Conservation (phyloP, 2,329 filamentous ascomycete species). For the Dothiorella sarmentorum region DNA sequence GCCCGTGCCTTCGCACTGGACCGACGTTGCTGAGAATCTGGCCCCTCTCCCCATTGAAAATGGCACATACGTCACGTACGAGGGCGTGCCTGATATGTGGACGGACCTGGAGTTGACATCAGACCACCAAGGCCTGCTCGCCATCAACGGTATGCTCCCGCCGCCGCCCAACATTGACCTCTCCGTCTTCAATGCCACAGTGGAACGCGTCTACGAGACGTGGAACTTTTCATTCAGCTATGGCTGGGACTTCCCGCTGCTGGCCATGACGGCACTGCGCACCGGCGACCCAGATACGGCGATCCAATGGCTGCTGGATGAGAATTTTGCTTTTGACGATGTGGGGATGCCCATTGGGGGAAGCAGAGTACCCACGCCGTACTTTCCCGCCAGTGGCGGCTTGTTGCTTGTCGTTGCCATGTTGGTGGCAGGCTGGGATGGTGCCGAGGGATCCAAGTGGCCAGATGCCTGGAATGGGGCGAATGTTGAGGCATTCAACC, state of each 20-base stretch:
- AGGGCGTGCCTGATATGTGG: constrained; percentile 44
- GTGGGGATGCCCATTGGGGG: constrained; percentile 55
- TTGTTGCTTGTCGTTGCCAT: constrained; percentile 54
- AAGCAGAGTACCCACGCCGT: constrained; percentile 54
- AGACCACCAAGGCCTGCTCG: constrained; percentile 33
- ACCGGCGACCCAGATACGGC: constrained; percentile 28
- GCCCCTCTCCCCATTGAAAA: constrained; percentile 52
- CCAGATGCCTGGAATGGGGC: constrained; percentile 48
- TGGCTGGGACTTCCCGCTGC: constrained; percentile 35
- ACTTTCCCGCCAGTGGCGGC: constrained; percentile 52
- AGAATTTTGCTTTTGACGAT: constrained; percentile 54
- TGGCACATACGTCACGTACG: constrained; percentile 54
- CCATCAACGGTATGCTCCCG: constrained; percentile 31
- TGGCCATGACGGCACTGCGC: constrained; percentile 31
- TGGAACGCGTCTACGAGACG: constrained; percentile 30
- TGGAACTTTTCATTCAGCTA: constrained; percentile 37
- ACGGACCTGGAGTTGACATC: constrained; percentile 26
- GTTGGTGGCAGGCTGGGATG: constrained; percentile 58
- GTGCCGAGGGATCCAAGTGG: constrained; percentile 45
- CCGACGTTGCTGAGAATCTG: constrained; percentile 49
- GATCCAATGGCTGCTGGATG: constrained; percentile 45
- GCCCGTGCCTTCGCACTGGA: constrained; percentile 47
- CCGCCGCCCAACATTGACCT: constrained; percentile 29
- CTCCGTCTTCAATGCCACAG: constrained; percentile 30
- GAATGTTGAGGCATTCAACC: constrained; percentile 46